Evolutionary conservation across 441 rosid genomes (phyloP).

Genomic region (Gossypium trilobum): DNA sequence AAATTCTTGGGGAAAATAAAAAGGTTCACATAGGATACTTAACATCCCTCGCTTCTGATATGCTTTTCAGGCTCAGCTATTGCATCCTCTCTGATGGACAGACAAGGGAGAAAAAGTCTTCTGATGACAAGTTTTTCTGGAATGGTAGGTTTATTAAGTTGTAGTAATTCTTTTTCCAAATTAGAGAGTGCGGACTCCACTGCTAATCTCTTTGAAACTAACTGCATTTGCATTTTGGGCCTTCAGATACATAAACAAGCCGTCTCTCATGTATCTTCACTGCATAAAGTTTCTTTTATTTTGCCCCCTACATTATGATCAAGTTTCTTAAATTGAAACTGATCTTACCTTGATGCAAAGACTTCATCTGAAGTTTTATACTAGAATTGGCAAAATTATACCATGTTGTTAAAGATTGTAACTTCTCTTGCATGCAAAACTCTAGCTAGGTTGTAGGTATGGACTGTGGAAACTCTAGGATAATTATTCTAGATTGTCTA

Average conservation of each 20-base stretch:
- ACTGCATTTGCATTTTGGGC: constrained; percentile 8
- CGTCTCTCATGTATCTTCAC: not conserved
- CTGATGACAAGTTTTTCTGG: constrained; percentile 76
- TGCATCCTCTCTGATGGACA: constrained; percentile 96
- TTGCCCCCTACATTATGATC: not conserved
- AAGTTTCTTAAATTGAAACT: not conserved
- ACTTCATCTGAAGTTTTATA: not conserved
- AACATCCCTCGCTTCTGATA: not conserved
- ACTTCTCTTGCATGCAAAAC: not conserved
- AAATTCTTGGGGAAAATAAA: not conserved
- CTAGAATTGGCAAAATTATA: not conserved
- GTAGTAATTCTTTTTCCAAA: not conserved
- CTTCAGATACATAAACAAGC: not conserved
- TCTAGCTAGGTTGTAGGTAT: not conserved
- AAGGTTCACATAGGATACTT: not conserved
- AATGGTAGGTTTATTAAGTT: constrained; percentile 44
- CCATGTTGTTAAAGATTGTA: not conserved
- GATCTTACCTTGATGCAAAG: not conserved
- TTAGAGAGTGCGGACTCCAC: not conserved
- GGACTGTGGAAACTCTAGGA: not conserved
- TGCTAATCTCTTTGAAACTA: not conserved
- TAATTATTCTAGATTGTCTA: not conserved
- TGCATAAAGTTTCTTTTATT: not conserved
- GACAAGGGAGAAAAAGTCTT: constrained; percentile 89
- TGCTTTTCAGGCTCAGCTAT: constrained; percentile 64